These are phyloP conservation scores for Thelonectria olida DNA, from an alignment of 2,329 filamentous ascomycete genomes.

Conservation along the genomic window DNA sequence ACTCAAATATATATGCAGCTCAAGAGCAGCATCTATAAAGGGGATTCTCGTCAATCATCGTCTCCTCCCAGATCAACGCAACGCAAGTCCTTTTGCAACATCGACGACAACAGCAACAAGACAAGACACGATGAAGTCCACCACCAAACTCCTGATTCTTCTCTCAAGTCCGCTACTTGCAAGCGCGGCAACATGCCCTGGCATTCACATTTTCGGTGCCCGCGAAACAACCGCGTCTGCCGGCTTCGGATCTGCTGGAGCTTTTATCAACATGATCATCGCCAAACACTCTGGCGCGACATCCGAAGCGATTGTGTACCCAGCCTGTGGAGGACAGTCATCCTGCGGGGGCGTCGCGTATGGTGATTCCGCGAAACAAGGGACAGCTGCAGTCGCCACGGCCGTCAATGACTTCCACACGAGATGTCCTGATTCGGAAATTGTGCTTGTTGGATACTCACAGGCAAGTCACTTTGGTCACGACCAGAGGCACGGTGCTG, in stretches of 20 bases:
- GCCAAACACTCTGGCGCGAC: constrained; percentile 16
- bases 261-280: constrained; percentile 59
- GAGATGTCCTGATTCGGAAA: constrained; percentile 63
- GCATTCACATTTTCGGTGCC: constrained; percentile 56
- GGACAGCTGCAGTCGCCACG: constrained; percentile 65
- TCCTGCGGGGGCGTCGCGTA: constrained; percentile 69
- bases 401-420: constrained; percentile 68
- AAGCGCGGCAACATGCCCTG: constrained; percentile 45
- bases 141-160: neutral
- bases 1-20: neutral
- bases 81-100: neutral
- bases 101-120: neutral
- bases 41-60: neutral
- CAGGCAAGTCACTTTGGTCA: constrained; percentile 48
- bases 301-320: constrained; percentile 21
- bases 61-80: neutral
- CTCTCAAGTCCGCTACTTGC: constrained; percentile 21
- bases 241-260: constrained; percentile 61
- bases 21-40: neutral
- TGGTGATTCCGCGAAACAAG: constrained; percentile 65
- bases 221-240: constrained; percentile 59
- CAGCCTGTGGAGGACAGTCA: constrained; percentile 70
- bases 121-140: neutral
- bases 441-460: constrained; percentile 70
- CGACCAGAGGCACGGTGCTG: fast-evolving